Evolutionary conservation across 345 rosid genomes (phyloP).

Genomic region (Populus tremula): DNA sequence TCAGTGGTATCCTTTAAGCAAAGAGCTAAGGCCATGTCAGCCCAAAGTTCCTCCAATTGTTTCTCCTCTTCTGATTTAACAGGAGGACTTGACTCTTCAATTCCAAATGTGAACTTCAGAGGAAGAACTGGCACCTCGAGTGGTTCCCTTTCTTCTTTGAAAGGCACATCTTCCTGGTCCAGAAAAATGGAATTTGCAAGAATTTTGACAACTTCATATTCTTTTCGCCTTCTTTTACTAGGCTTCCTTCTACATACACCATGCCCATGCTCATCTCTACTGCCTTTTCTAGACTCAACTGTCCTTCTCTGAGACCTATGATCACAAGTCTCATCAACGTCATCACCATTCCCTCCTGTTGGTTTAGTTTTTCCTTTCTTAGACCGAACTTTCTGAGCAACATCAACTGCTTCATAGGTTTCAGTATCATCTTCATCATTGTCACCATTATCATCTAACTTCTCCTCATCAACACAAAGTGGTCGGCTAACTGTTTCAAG

Average conservation of each 20-base stretch:
- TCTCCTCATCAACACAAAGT: too few relatives aligned
- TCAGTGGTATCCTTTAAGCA: conserved; percentile 24
- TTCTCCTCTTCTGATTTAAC: conserved; percentile 49
- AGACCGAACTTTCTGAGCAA: too few relatives aligned
- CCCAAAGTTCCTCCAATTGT: conserved; percentile 52
- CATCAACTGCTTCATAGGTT: too few relatives aligned
- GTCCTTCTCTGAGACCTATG: too few relatives aligned
- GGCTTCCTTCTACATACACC: conserved; percentile 3
- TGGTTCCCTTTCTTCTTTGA: neutral
- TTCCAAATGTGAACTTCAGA: conserved; percentile 41
- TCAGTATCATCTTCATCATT: too few relatives aligned
- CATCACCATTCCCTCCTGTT: too few relatives aligned
- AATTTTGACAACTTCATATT: conserved; percentile 17
- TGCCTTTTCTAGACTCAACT: too few relatives aligned
- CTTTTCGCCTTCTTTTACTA: conserved; percentile 1
- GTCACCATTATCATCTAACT: too few relatives aligned
- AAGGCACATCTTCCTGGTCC: conserved; percentile 5
- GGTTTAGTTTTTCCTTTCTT: too few relatives aligned
- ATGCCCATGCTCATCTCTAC: neutral
- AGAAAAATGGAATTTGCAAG: conserved; percentile 28
- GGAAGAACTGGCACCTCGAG: conserved; percentile 22
- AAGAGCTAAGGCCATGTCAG: conserved; percentile 46
- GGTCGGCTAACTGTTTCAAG: too few relatives aligned
- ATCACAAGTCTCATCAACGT: too few relatives aligned
- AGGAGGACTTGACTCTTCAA: conserved; percentile 30